Percentiles rank a stretch among this genome's conserved stretches.
These are phyloP conservation scores for Melastoma malabathricum DNA, from an alignment of 345 rosid genomes.

Conservation along the genomic window DNA sequence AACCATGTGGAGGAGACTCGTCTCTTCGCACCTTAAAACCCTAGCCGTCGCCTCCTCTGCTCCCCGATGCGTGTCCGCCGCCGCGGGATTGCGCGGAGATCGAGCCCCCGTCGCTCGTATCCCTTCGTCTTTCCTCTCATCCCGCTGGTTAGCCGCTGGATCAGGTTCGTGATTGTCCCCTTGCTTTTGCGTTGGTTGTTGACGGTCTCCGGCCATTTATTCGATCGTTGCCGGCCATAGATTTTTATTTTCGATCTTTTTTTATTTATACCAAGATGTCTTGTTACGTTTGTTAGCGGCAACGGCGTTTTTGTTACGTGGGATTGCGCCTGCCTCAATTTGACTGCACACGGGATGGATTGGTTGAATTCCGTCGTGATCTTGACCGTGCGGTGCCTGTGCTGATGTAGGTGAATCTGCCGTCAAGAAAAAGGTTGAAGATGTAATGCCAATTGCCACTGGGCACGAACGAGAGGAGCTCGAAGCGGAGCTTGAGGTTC, in stretches of 20 bases:
- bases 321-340: background rate
- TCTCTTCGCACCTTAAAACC: constrained; percentile 14
- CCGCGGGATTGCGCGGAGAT: constrained; percentile 3
- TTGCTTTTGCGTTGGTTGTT: background rate
- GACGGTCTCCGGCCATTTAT: background rate
- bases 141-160: constrained; percentile 8
- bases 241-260: too few relatives aligned
- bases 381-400: background rate
- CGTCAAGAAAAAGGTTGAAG: constrained; percentile 29
- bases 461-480: constrained; percentile 49
- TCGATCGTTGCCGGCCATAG: too few relatives aligned
- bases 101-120: constrained; percentile 2
- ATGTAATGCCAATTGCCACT: constrained; percentile 44
- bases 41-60: constrained; percentile 11
- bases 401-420: constrained; percentile 5
- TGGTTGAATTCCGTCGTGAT: background rate
- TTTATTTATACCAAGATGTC: too few relatives aligned
- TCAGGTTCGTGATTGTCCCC: constrained; percentile 4
- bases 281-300: too few relatives aligned
- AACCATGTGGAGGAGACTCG: constrained; percentile 15
- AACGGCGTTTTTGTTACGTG: too few relatives aligned
- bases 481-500: constrained; percentile 28
- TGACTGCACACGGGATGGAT: background rate
- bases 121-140: background rate
- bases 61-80: constrained; percentile 5